Conservation (phyloP, 805 yeast genomes). For the Pichia nakasei region DNA sequence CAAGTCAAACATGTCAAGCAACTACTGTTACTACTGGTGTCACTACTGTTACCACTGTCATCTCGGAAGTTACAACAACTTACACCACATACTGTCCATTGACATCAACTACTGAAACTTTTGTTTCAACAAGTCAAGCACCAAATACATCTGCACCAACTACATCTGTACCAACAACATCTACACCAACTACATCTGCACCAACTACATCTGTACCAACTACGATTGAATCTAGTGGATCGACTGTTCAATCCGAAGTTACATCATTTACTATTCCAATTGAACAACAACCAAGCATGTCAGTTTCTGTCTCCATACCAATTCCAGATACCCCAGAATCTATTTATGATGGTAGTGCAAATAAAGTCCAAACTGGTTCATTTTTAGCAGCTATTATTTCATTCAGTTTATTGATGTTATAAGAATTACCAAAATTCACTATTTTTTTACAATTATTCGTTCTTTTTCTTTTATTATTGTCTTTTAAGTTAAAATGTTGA, state of each 20-base stretch:
- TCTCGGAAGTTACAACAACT: background rate
- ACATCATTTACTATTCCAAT: background rate
- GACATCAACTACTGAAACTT: slow-evolving; percentile 5
- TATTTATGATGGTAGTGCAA: background rate
- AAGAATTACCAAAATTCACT: too few species aligned
- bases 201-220: background rate
- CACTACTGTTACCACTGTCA: background rate
- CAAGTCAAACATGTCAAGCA: too few species aligned
- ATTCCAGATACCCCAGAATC: background rate
- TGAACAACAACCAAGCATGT: slow-evolving; percentile 1
- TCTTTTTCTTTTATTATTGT: background rate
- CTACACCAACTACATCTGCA: background rate
- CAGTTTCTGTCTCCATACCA: slow-evolving; percentile 2
- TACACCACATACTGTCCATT: too few species aligned
- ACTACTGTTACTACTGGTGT: background rate
- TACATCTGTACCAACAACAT: too few species aligned
- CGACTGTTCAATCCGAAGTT: background rate
- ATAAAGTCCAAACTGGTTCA: background rate
- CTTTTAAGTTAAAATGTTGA: too few species aligned
- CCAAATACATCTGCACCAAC: background rate
- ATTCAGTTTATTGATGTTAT: background rate
- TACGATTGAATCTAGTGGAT: background rate
- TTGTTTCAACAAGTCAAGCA: background rate
- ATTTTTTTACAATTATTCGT: background rate
- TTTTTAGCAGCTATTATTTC: background rate